Conservation (phyloP, 306 rosid genomes). For the Begonia fuchsioides region DNA sequence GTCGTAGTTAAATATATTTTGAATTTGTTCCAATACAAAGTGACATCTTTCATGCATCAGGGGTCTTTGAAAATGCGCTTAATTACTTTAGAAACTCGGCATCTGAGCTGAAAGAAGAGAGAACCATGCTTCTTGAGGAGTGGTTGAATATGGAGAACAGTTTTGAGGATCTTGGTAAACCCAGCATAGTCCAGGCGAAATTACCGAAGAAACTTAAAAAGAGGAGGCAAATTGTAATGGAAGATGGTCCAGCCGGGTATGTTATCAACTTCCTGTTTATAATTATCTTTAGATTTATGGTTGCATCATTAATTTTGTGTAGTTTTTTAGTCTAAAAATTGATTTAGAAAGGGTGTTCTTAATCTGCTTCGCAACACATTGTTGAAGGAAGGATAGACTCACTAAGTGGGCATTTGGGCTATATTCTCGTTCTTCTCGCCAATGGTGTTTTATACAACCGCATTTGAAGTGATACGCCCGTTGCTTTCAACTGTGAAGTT, state of each 20-base stretch:
- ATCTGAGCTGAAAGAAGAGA: slow-evolving; percentile 84
- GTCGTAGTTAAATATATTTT: too few species aligned
- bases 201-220: slow-evolving; percentile 87
- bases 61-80: slow-evolving; percentile 74
- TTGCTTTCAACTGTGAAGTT: too few species aligned
- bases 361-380: too few species aligned
- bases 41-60: slow-evolving; percentile 20
- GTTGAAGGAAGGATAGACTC: too few species aligned
- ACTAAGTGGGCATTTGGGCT: too few species aligned
- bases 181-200: slow-evolving; percentile 63
- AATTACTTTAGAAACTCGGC: slow-evolving; percentile 72
- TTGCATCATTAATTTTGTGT: too few species aligned
- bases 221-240: slow-evolving; percentile 51
- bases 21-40: too few species aligned
- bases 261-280: slow-evolving; percentile 11
- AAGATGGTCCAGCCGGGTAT: slow-evolving; percentile 81
- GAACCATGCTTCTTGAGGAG: slow-evolving; percentile 83
- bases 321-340: too few species aligned
- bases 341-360: too few species aligned
- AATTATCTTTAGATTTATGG: background rate
- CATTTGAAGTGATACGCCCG: too few species aligned
- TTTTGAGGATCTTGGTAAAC: slow-evolving; percentile 69
- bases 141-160: slow-evolving; percentile 73
- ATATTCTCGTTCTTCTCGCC: too few species aligned
- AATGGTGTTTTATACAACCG: too few species aligned